A percentile compares a stretch with the other conserved stretches of the same genome.
Conservation (phyloP, 2,329 filamentous ascomycete species). For the Alternaria ventricosa region DNA sequence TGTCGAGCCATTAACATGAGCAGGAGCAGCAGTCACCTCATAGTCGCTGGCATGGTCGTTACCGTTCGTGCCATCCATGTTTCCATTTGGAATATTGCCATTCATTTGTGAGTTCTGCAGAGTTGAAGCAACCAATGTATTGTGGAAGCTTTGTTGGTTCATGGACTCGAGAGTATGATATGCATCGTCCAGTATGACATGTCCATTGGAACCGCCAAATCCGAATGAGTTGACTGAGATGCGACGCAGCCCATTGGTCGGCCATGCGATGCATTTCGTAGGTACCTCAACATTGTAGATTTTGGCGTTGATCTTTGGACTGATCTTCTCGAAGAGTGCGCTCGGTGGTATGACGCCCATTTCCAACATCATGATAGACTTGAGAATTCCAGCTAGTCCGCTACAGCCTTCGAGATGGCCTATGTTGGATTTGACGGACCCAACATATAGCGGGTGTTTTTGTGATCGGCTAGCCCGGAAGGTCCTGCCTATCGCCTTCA, state of each 20-base stretch:
- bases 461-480: slow-evolving; percentile 21
- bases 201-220: neutral
- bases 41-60: neutral
- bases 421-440: slow-evolving; percentile 29
- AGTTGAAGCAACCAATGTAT: neutral
- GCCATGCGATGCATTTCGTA: neutral
- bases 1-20: neutral
- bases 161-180: neutral
- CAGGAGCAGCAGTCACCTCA: neutral
- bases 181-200: neutral
- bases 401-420: slow-evolving; percentile 49
- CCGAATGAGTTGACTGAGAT: neutral
- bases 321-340: slow-evolving; percentile 14
- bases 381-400: slow-evolving; percentile 46
- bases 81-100: neutral
- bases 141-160: neutral
- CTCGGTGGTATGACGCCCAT: slow-evolving; percentile 36
- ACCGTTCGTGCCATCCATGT: neutral
- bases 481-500: slow-evolving; percentile 3
- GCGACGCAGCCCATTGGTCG: neutral
- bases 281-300: slow-evolving; percentile 3
- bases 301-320: slow-evolving; percentile 10
- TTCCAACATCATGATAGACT: slow-evolving; percentile 49
- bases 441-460: slow-evolving; percentile 52
- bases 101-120: neutral